These are phyloP conservation scores for Sporothrix mexicana DNA, from an alignment of 2,329 filamentous ascomycete species.

Conservation along the genomic window DNA sequence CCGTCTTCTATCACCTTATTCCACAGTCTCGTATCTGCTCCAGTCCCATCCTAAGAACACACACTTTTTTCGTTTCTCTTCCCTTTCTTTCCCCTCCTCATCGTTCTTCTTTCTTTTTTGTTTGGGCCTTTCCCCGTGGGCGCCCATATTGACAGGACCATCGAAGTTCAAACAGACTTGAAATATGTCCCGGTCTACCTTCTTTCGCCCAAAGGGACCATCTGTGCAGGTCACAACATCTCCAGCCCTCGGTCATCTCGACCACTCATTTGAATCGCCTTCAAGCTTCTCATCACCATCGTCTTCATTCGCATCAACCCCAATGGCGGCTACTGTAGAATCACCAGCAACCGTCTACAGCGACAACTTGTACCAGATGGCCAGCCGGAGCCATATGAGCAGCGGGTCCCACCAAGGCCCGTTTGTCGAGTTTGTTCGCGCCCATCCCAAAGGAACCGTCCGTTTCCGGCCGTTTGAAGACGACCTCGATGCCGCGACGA, in stretches of 20 bases:
- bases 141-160: not conserved
- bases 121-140: not conserved
- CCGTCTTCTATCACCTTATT: not conserved
- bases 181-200: conserved; percentile 30
- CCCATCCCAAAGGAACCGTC: conserved; percentile 64
- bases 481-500: conserved; percentile 61
- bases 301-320: conserved; percentile 13
- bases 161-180: conserved; percentile 20
- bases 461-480: conserved; percentile 76
- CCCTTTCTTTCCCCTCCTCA: not conserved
- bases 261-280: not conserved
- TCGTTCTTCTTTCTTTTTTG: conserved; percentile 32
- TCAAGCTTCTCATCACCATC: not conserved
- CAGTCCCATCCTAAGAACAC: not conserved
- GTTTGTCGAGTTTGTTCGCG: conserved; percentile 34
- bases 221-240: conserved; percentile 24
- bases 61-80: not conserved
- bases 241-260: not conserved
- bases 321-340: not conserved
- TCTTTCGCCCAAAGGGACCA: conserved; percentile 29
- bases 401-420: conserved; percentile 5
- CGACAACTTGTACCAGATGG: conserved; percentile 18
- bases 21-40: not conserved
- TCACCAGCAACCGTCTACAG: conserved; percentile 35
- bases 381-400: not conserved